Conservation (phyloP, 352 stramenopile species). For the Nothophytophthora sp. region DNA sequence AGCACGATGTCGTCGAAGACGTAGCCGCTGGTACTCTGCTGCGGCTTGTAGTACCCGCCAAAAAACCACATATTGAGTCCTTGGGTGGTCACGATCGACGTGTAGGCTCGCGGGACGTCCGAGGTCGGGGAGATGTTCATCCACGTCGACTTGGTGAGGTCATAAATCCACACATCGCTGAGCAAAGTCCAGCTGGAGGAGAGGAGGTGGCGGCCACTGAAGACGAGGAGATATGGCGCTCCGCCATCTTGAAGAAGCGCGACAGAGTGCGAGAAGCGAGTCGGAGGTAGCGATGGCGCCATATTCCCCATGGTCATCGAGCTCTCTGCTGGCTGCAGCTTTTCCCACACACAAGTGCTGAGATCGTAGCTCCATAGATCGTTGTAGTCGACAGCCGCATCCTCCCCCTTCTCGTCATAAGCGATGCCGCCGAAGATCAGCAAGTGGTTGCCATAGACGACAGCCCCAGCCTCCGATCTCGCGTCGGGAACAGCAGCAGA, state of each 20-base stretch:
- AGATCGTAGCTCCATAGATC: conserved; percentile 74
- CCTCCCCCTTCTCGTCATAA: conserved; percentile 47
- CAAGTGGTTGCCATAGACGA: conserved; percentile 49
- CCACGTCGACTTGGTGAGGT: conserved; percentile 48
- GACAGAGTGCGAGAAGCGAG: conserved; percentile 68
- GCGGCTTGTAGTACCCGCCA: conserved; percentile 63
- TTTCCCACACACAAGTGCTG: conserved; percentile 35
- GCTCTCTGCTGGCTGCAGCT: conserved; percentile 25
- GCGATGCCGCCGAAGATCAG: conserved; percentile 73
- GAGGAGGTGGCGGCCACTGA: conserved; percentile 55
- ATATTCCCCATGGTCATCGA: no score
- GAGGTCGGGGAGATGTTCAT: conserved; percentile 16
- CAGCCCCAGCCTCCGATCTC: conserved; percentile 51
- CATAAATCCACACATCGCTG: conserved; percentile 60
- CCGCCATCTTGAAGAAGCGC: conserved; percentile 30
- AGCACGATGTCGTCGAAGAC: conserved; percentile 70
- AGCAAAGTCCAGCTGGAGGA: conserved; percentile 52
- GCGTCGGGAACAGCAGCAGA: conserved; percentile 23
- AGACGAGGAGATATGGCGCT: conserved; percentile 49
- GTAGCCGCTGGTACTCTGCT: conserved; percentile 56
- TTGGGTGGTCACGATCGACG: conserved; percentile 51
- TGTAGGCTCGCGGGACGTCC: conserved; percentile 55
- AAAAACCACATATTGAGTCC: conserved; percentile 71
- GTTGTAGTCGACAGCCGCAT: conserved; percentile 44
- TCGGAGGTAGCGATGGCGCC: conserved; percentile 30